Percentiles rank a stretch among this genome's conserved stretches.
These are phyloP conservation scores for Colletotrichum filicis DNA, from an alignment of 2,329 filamentous ascomycete genomes.

Conservation along the genomic window DNA sequence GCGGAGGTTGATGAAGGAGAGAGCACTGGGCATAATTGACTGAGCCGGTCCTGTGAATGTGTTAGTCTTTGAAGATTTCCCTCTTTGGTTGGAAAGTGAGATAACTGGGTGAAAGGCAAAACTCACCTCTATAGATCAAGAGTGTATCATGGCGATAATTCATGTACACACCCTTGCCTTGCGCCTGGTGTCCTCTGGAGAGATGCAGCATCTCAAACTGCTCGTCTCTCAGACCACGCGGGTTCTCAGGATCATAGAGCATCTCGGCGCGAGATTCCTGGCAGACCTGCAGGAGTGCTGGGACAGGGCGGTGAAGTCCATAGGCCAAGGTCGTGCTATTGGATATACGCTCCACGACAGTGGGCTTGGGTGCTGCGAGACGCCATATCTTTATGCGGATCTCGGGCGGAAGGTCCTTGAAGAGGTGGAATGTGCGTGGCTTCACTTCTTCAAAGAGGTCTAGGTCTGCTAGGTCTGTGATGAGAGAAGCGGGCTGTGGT, in stretches of 20 bases:
- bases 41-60: neutral
- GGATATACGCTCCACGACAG: constrained; percentile 5
- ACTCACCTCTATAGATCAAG: constrained; percentile 17
- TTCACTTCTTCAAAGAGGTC: neutral
- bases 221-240: neutral
- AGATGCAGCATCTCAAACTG: constrained; percentile 13
- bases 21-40: neutral
- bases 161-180: constrained; percentile 1
- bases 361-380: neutral
- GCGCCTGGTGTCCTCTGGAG: neutral
- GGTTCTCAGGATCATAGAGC: neutral
- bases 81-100: too few species aligned
- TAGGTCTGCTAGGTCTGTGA: neutral
- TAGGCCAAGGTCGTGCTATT: constrained; percentile 9
- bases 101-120: neutral
- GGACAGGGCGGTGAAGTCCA: constrained; percentile 8
- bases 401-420: constrained; percentile 5
- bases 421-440: constrained; percentile 15
- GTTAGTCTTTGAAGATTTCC: neutral
- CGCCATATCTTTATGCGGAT: constrained; percentile 21
- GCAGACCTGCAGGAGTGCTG: constrained; percentile 10
- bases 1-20: constrained; percentile 13
- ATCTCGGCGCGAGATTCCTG: constrained; percentile 17
- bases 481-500: neutral
- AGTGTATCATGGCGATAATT: constrained; percentile 20